Evolutionary conservation across 768 basidiomycete genomes (phyloP), one percentile per base, ranked within the genome.

Genomic region (Strobilomyces echinocephalus): DNA sequence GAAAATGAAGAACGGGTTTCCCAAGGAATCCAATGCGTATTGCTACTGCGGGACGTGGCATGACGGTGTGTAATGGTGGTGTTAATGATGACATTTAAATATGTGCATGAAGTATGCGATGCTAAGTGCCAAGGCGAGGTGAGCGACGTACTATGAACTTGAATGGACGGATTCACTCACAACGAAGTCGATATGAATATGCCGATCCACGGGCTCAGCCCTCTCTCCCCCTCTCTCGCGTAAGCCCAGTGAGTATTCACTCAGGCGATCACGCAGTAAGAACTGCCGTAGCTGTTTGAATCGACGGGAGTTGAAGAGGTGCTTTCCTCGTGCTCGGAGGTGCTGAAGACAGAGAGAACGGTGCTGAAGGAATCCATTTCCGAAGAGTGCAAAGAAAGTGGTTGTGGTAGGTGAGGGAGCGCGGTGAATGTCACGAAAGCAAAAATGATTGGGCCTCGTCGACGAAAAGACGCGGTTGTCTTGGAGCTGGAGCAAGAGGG

Each of bases 321-420:
- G 14, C 14, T 42, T 34, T 64, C 57, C 9, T 52, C 51, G 1
- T 44, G 15, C 28, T 51, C 43, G 5, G 53, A 35, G 41, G n/a
- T 43, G 33, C 46, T 35, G 12, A 68, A 56, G 45, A 61, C 20
- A 5, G 63, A 58, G 26, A 59, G 36, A 45, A 58, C 30, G n/a
- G 52, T 45, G 49, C 4, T 57, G 49, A 66, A 61, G 28, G 57
- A 51, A 44, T 66, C 66, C 65, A 66, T 66, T 10, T 52, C 53
- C 44, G 51, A 43, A 36, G 40, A 3, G 18, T 33, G 42, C 20
- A 26, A 30, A 4, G 39, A 43, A 28, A 34, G 18, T 36, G 44
- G 16, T 6, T 18, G 20, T 4, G 39, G 33, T 34, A 31, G 30
- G 31, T 24, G n/a, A 34, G 26, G 42, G 38, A 26, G 51, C 53